Percentiles rank a stretch among this genome's conserved stretches.
Conservation (phyloP, 78 protist genomes). For the Cavenderia fasciculata region DNA sequence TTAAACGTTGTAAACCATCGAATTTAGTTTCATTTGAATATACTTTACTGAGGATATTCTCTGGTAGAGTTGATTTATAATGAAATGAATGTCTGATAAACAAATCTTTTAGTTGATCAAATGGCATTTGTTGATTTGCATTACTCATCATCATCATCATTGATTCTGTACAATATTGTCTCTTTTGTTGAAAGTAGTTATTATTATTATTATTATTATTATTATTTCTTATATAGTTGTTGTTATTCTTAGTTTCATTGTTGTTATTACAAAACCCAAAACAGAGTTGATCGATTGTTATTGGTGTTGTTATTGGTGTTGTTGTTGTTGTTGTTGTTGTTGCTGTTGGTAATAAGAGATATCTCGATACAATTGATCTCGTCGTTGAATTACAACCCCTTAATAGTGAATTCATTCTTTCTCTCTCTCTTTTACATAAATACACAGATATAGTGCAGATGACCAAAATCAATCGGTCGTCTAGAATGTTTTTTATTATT, state of each 20-base stretch:
- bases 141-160: neutral
- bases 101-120: neutral
- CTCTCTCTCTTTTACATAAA: too few relatives aligned
- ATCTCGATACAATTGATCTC: too few relatives aligned
- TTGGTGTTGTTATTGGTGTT: too few relatives aligned
- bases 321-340: too few relatives aligned
- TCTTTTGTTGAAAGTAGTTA: neutral
- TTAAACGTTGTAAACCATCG: neutral
- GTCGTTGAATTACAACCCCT: too few relatives aligned
- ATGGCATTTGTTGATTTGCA: neutral
- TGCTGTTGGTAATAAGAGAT: too few relatives aligned
- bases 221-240: neutral
- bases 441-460: too few relatives aligned
- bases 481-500: too few relatives aligned
- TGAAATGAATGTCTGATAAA: conserved; percentile 2
- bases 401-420: too few relatives aligned
- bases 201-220: neutral
- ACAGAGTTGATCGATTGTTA: too few relatives aligned
- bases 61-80: conserved; percentile 14
- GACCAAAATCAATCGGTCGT: too few relatives aligned
- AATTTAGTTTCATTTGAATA: neutral
- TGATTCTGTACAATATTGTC: neutral
- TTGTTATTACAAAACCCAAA: too few relatives aligned
- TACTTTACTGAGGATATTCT: conserved; percentile 5
- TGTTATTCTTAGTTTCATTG: neutral